Conservation (phyloP, 2,329 filamentous ascomycete genomes). For the Venturia asperata region DNA sequence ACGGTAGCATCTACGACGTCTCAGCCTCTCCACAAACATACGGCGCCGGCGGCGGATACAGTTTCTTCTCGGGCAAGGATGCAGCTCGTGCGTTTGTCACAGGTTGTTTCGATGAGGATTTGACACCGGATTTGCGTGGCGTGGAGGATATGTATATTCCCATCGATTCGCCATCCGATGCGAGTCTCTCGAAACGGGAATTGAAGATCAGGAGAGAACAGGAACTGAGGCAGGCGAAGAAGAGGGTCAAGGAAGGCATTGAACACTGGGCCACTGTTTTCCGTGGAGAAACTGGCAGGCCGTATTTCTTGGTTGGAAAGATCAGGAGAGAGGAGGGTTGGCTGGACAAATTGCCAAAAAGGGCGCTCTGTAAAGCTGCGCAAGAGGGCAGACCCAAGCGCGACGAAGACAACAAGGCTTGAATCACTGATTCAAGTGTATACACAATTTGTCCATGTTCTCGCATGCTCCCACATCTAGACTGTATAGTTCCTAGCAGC, state of each 20-base stretch:
- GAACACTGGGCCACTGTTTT: slow-evolving; percentile 83
- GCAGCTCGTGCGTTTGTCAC: slow-evolving; percentile 86
- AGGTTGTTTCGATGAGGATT: slow-evolving; percentile 82
- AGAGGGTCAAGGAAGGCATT: slow-evolving; percentile 60
- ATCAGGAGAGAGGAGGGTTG: slow-evolving; percentile 58
- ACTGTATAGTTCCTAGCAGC: too few relatives aligned
- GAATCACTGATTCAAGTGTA: not conserved
- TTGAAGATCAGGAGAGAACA: slow-evolving; percentile 48
- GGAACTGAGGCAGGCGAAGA: slow-evolving; percentile 59
- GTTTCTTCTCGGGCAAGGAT: slow-evolving; percentile 79
- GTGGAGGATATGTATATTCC: slow-evolving; percentile 77
- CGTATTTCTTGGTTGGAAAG: slow-evolving; percentile 74
- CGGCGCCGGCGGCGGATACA: slow-evolving; percentile 73
- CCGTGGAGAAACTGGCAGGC: slow-evolving; percentile 56
- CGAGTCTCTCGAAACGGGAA: slow-evolving; percentile 27
- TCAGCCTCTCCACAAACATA: slow-evolving; percentile 40
- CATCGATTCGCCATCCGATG: slow-evolving; percentile 45
- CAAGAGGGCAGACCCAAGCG: slow-evolving; percentile 53
- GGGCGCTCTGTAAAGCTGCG: slow-evolving; percentile 64
- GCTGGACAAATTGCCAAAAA: slow-evolving; percentile 50
- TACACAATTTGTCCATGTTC: not conserved
- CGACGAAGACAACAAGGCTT: not conserved
- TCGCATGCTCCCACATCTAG: too few relatives aligned
- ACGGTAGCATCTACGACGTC: slow-evolving; percentile 81
- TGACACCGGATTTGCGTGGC: slow-evolving; percentile 75